phyloP scores from a whole-genome alignment of 129 eudicot genomes.

The Tanacetum coccineum region DNA sequence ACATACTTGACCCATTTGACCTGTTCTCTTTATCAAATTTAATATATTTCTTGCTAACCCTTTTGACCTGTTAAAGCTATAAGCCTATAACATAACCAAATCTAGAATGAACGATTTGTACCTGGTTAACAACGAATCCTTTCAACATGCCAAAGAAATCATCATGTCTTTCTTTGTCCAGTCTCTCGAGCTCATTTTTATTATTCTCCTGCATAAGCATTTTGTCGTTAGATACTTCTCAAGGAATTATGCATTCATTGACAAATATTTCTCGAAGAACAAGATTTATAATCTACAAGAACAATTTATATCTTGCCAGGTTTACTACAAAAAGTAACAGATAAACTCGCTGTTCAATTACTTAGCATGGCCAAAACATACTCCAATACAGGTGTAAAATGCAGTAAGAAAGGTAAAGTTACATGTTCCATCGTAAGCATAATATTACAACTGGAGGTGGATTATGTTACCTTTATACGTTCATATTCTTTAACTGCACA shows the following conservation, averaged over 20 bases:
- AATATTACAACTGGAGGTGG: neutral
- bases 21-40: neutral
- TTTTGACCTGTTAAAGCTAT: too few species aligned
- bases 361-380: conserved; percentile 8
- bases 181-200: conserved; percentile 72
- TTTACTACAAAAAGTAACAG: too few species aligned
- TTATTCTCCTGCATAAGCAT: conserved; percentile 69
- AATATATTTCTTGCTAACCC: neutral
- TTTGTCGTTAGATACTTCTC: conserved; percentile 9
- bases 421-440: conserved; percentile 8
- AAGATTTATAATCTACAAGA: neutral
- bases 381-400: neutral
- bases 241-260: conserved; percentile 18
- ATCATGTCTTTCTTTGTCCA: conserved; percentile 74
- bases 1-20: neutral
- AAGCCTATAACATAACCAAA: neutral
- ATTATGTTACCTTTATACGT: conserved; percentile 65
- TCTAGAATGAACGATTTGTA: conserved; percentile 2
- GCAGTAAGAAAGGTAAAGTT: neutral
- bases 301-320: neutral
- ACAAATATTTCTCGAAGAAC: neutral
- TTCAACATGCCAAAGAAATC: conserved; percentile 83
- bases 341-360: too few species aligned
- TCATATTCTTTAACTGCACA: conserved; percentile 80
- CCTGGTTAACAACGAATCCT: conserved; percentile 72